A percentile compares a stretch with the other conserved stretches of the same genome.
Conservation (phyloP, 2,329 filamentous ascomycete genomes). For the Xylariales sp. region DNA sequence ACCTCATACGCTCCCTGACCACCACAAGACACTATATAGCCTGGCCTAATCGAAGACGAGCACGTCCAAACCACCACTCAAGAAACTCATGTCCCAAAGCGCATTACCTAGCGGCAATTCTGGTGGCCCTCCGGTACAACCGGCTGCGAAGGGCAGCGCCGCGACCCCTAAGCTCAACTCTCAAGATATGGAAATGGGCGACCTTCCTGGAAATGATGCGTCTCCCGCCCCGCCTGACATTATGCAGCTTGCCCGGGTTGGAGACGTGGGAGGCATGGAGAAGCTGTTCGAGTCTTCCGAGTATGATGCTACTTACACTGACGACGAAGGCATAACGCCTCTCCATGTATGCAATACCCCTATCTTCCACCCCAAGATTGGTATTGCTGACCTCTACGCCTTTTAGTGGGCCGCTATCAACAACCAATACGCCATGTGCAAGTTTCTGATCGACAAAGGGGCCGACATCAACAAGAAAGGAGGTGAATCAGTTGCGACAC, state of each 20-base stretch:
- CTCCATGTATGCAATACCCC: conserved; percentile 74
- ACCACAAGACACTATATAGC: neutral
- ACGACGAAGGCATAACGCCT: conserved; percentile 94
- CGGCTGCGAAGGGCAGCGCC: conserved; percentile 64
- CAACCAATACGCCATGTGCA: conserved; percentile 97
- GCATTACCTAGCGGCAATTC: conserved; percentile 51
- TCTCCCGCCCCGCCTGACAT: conserved; percentile 76
- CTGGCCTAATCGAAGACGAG: conserved; percentile 1
- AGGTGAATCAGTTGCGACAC: conserved; percentile 92
- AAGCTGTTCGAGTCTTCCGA: conserved; percentile 87
- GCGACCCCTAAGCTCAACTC: conserved; percentile 67
- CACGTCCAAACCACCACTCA: conserved; percentile 5
- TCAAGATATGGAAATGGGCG: conserved; percentile 67
- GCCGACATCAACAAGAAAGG: conserved; percentile 96
- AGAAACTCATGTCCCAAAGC: conserved; percentile 56
- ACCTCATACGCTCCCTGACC: conserved; percentile 2
- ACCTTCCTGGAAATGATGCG: conserved; percentile 56
- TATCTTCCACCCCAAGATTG: neutral
- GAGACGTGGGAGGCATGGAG: conserved; percentile 87
- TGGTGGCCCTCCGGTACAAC: conserved; percentile 62
- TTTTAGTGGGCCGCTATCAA: conserved; percentile 97
- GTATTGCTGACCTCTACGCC: conserved; percentile 35
- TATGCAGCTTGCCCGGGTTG: conserved; percentile 92
- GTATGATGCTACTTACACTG: conserved; percentile 83
- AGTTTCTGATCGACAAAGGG: conserved; percentile 85